Conservation (phyloP, 1,139 yeast genomes). For the Yamadazyma jaroonii region DNA sequence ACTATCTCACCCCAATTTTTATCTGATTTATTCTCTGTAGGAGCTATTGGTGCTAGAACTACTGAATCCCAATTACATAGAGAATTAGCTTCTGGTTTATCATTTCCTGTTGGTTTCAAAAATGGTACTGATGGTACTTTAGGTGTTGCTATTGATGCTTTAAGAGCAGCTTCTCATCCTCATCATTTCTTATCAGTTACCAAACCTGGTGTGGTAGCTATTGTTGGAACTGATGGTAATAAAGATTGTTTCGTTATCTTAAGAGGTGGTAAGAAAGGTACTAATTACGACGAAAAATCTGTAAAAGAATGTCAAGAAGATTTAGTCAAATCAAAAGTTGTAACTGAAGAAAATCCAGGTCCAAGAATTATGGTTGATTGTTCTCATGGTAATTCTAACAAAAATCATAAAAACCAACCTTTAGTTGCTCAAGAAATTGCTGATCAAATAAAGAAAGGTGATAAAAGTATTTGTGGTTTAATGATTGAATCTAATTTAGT, state of each 20-base stretch:
- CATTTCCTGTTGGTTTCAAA: conserved; percentile 97
- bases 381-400: conserved; percentile 92
- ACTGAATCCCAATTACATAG: conserved; percentile 96
- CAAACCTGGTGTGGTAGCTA: conserved; percentile 84
- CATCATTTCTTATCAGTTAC: conserved; percentile 95
- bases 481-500: conserved; percentile 93
- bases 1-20: conserved; percentile 94
- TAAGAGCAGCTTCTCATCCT: conserved; percentile 87
- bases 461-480: conserved; percentile 77
- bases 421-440: conserved; percentile 80
- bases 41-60: conserved; percentile 98
- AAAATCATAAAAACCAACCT: conserved; percentile 91
- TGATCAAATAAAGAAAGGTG: conserved; percentile 76
- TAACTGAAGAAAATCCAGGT: conserved; percentile 41
- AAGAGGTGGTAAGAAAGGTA: conserved; percentile 93
- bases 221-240: conserved; percentile 93
- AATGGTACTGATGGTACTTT: conserved; percentile 95
- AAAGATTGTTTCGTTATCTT: conserved; percentile 85
- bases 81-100: conserved; percentile 90
- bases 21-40: conserved; percentile 84
- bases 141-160: conserved; percentile 91
- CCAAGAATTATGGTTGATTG: conserved; percentile 95
- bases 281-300: conserved; percentile 78
- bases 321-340: conserved; percentile 55
- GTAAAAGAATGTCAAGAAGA: conserved; percentile 68